Conservation (phyloP, 2,329 filamentous ascomycete species). For the Stemphylium vesicarium region DNA sequence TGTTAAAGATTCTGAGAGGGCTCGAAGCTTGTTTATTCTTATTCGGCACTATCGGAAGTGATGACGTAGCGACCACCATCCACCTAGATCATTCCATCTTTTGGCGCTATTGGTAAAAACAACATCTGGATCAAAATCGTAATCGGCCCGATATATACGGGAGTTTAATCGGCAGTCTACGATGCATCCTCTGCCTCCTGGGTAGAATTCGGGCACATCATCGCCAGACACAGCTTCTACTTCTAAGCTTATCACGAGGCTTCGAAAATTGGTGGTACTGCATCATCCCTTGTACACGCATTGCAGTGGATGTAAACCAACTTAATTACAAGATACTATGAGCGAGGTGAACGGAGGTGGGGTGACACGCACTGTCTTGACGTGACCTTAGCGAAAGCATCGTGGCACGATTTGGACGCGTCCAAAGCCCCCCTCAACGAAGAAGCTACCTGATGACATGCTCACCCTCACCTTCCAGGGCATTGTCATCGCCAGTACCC, state of each 20-base stretch:
- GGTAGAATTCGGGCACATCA: no score
- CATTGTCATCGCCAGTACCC: no score
- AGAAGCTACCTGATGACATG: no score
- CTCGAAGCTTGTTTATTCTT: neutral
- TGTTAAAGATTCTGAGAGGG: neutral
- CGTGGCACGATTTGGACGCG: no score
- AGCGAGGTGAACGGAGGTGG: neutral
- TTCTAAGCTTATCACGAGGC: no score
- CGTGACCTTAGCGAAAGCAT: neutral
- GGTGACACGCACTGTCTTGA: neutral
- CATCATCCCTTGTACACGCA: neutral
- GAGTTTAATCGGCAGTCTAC: neutral
- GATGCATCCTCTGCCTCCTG: no score
- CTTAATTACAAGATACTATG: neutral
- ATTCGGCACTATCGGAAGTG: neutral
- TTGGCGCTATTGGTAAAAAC: neutral
- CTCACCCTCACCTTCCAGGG: no score
- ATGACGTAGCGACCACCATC: neutral
- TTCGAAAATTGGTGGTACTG: no score
- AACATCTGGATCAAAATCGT: neutral
- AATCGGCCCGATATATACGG: neutral
- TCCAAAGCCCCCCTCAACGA: no score
- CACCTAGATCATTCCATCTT: neutral
- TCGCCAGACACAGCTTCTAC: no score
- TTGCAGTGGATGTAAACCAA: neutral